Evolutionary conservation across 768 basidiomycete species (phyloP).

Genomic region (Paxillus involutus): DNA sequence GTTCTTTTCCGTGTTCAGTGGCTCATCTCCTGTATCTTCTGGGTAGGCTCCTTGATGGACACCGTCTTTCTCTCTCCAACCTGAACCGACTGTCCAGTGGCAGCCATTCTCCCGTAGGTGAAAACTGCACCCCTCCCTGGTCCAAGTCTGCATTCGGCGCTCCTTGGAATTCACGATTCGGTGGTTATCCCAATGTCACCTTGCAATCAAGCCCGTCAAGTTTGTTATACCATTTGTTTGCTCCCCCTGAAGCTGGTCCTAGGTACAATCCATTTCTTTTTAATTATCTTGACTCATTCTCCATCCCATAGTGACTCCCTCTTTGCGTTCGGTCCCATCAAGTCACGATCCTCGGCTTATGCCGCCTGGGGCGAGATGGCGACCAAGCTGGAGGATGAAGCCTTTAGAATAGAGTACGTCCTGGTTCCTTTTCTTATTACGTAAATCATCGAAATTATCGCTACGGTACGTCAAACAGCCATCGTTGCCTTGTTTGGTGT

Average conservation of each 20-base stretch:
- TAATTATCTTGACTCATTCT: constrained; percentile 18
- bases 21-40: constrained; percentile 34
- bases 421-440: constrained; percentile 30
- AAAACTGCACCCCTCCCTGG: constrained; percentile 27
- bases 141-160: constrained; percentile 21
- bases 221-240: constrained; percentile 70
- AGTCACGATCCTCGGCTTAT: constrained; percentile 49
- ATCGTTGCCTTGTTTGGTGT: constrained; percentile 15
- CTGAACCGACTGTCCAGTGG: constrained; percentile 26
- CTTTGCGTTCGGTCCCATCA: constrained; percentile 29
- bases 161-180: constrained; percentile 29
- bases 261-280: constrained; percentile 25
- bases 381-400: constrained; percentile 65
- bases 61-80: constrained; percentile 16
- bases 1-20: constrained; percentile 5
- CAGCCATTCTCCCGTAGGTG: constrained; percentile 29
- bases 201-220: constrained; percentile 61
- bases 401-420: constrained; percentile 82
- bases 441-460: constrained; percentile 25
- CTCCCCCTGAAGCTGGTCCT: constrained; percentile 64
- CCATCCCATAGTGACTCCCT: constrained; percentile 37
- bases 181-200: constrained; percentile 50
- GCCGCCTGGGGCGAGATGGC: constrained; percentile 77
- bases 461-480: constrained; percentile 22
- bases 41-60: constrained; percentile 39